A percentile compares a stretch with the other conserved stretches of the same genome.
Conservation (phyloP, 2,329 filamentous ascomycete genomes). For the Pestalotiopsis sp. region DNA sequence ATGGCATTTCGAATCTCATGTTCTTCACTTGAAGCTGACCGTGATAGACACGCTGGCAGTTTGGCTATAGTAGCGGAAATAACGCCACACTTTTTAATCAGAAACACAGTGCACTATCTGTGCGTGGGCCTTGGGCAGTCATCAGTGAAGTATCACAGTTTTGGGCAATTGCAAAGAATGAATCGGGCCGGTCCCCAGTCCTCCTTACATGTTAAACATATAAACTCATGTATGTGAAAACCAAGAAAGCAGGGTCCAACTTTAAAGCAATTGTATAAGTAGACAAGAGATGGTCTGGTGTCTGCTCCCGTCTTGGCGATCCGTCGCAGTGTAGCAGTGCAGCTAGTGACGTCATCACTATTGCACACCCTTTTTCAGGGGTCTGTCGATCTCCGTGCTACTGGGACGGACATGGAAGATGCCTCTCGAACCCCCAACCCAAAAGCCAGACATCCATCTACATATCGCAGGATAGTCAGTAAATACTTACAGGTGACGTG, state of each 20-base stretch:
- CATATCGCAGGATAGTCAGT: too few relatives aligned
- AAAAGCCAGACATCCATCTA: too few relatives aligned
- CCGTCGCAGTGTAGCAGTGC: background rate
- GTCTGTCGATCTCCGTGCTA: too few relatives aligned
- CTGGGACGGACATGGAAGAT: too few relatives aligned
- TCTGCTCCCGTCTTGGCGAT: background rate
- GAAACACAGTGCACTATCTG: background rate
- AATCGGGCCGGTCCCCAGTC: background rate
- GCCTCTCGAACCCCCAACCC: too few relatives aligned
- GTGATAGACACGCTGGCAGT: too few relatives aligned
- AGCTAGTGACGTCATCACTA: background rate
- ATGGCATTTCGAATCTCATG: too few relatives aligned
- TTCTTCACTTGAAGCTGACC: too few relatives aligned
- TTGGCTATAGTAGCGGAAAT: background rate
- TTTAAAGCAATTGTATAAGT: background rate
- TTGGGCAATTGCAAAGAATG: too few relatives aligned
- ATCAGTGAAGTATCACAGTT: too few relatives aligned
- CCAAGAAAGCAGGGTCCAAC: background rate
- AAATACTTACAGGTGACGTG: too few relatives aligned
- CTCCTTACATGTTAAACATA: background rate
- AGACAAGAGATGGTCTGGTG: background rate
- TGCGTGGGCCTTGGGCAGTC: background rate
- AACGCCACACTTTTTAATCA: background rate
- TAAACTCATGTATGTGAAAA: too few relatives aligned
- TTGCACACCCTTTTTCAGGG: background rate